Evolutionary conservation across 1,284 basidiomycete genomes (phyloP).

Genomic region (Trichosporon asahii): DNA sequence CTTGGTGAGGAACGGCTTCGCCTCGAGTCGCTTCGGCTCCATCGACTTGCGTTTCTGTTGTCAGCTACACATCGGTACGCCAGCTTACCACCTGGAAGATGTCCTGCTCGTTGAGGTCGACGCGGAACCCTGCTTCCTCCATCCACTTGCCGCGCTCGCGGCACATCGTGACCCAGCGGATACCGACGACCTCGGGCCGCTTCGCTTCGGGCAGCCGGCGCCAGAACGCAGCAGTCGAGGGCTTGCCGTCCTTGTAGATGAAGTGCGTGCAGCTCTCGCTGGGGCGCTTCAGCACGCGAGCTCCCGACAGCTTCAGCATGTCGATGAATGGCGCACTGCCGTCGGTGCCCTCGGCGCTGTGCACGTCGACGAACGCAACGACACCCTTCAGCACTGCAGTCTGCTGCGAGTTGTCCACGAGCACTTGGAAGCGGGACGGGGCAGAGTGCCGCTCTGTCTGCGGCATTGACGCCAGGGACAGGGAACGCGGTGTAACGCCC

Average conservation of each 20-base stretch:
- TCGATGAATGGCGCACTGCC: constrained; percentile 77
- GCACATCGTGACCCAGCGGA: constrained; percentile 87
- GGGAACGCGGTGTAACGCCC: neutral
- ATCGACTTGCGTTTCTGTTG: constrained; percentile 61
- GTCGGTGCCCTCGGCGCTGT: constrained; percentile 80
- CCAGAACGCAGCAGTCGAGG: constrained; percentile 72
- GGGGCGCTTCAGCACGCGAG: constrained; percentile 59
- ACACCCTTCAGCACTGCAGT: constrained; percentile 62
- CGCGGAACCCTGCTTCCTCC: constrained; percentile 64
- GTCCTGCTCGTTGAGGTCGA: constrained; percentile 67
- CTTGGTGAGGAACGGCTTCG: neutral
- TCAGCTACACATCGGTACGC: neutral
- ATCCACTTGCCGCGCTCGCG: constrained; percentile 65
- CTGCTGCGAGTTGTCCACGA: neutral
- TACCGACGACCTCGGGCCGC: constrained; percentile 66
- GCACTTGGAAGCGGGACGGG: constrained; percentile 1
- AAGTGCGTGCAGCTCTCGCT: constrained; percentile 72
- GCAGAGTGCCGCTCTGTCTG: neutral
- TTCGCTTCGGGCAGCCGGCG: constrained; percentile 59
- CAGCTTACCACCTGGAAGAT: constrained; percentile 64
- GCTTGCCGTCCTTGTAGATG: constrained; percentile 80
- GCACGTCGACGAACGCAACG: constrained; percentile 82
- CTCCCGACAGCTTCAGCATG: constrained; percentile 76
- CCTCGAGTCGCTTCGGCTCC: constrained; percentile 46
- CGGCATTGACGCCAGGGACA: neutral